Evolutionary conservation across 2,329 filamentous ascomycete species (phyloP), one percentile per base, ranked within the genome.

Genomic region (Madurella mycetomatis): DNA sequence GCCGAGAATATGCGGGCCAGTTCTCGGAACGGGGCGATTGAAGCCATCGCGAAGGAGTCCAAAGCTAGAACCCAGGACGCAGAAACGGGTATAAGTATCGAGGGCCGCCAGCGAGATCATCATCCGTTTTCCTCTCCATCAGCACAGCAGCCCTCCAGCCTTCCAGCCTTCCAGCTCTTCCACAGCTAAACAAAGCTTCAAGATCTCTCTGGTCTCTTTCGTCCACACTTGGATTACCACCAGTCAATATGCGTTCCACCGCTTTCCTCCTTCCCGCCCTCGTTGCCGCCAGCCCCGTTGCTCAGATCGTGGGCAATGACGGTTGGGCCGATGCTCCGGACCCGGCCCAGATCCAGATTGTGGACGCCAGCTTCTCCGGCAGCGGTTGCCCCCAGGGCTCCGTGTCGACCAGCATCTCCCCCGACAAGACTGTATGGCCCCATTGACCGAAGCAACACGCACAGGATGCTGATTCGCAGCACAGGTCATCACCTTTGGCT

Each of bases 401-500:
- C 47, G 73, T 76, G 9, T 72, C 73, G 17, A 73, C 71, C 37
- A 69, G 66, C 57, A 69, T 75, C 59, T 73, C 72, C 9, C 66
- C 72, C 11, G 73, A 76, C 64, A 67, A 69, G 58, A 73, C 72
- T 32, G 73, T 72, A 54, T 65, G 67, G 52, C 15, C 13, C 16
- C 54, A 17, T 15, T 16, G 5, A 19, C 2, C 25, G 25, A 25
- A 7, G 41, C 19, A 30, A 17, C 25, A 32, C 5, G 17, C 17
- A 13, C 41, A 30, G 32, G 37, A 57, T 30, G 31, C 53, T 59
- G 47, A 56, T 55, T 41, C 13, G 4, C 12, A 15, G 9, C 34
- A 31, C 40, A 74, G 72, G 66, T 76, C 61, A 69, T 76, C 64
- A 76, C 74, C 47, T 75, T 76, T 53, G 74, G 74, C 54, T 76